Evolutionary conservation across 1,284 basidiomycete species (phyloP), one percentile per base, ranked within the genome.

Genomic region (Trametes polyzona): DNA sequence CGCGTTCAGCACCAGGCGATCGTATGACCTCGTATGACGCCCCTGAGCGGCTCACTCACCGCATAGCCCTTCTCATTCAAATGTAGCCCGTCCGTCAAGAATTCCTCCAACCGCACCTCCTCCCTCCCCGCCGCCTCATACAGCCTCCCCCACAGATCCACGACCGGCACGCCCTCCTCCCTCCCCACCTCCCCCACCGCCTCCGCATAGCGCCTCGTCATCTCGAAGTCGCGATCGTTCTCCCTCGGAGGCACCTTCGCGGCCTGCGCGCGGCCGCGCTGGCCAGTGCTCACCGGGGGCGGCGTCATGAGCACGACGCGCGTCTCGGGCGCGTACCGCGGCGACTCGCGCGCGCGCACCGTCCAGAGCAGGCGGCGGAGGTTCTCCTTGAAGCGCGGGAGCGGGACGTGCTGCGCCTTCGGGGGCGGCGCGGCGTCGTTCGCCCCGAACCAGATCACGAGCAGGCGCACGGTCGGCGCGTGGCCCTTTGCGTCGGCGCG

Each of bases 361-460:
- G 87, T 78, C 43, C 78, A 69, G 61, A 94, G 74, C 62, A 96
- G 79, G 35, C 77, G 72, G 47, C 71, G 69, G 37, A 96, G 75
- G 70, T 95, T 95, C 48, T 74, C 68, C 44, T 77, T 81, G 79
- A 87, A 96, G 35, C 78, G 76, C 19, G 78, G 73, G 19, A 93
- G 74, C 1, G 92, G 87, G 50, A 95, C 83, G 69, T 92, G 84
- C 62, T 89, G 87, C n/a, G 75, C 55, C 52, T 60, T 69, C 44
- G 64, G 47, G 14, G 69, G 37, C 75, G 84, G 16, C 80, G 83
- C 41, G 75, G 73, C 65, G 57, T 68, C 94, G 72, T 96, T 96
- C 10, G 92, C 92, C 47, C 93, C 94, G 63, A 91, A 92, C 93
- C 93, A 96, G 68, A 96, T 87, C 11, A 84, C 85, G 58, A 96